Conservation (phyloP, 1,284 basidiomycete species). For the Austroboletus niveus region DNA sequence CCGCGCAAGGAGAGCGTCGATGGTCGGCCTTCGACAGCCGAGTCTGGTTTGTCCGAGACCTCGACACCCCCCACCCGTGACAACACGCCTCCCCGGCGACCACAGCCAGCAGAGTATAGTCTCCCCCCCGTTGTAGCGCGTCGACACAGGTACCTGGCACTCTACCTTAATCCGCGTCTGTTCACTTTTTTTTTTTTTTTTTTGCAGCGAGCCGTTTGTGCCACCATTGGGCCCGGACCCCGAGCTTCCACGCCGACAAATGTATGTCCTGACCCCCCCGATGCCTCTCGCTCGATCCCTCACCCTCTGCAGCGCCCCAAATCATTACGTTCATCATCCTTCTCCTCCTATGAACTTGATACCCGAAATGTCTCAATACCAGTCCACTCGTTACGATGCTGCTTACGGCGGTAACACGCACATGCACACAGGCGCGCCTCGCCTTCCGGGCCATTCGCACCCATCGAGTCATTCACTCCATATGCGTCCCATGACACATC, state of each 20-base stretch:
- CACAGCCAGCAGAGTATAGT: slow-evolving; percentile 45
- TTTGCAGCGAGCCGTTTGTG: slow-evolving; percentile 26
- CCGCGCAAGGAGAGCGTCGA: slow-evolving; percentile 49
- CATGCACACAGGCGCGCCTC: slow-evolving; percentile 23
- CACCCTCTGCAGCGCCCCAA: slow-evolving; percentile 26
- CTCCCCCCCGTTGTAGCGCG: slow-evolving; percentile 51
- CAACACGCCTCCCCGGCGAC: slow-evolving; percentile 52
- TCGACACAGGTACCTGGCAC: slow-evolving; percentile 48
- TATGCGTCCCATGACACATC: slow-evolving; percentile 43
- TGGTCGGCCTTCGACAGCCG: slow-evolving; percentile 59
- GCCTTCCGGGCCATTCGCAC: slow-evolving; percentile 39
- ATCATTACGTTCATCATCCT: slow-evolving; percentile 35
- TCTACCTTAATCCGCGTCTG: not conserved
- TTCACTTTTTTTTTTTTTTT: not conserved
- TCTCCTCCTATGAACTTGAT: slow-evolving; percentile 47
- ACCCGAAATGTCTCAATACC: slow-evolving; percentile 56
- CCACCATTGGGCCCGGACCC: slow-evolving; percentile 43
- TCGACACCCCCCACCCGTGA: slow-evolving; percentile 66
- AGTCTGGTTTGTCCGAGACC: slow-evolving; percentile 57
- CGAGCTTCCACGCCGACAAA: slow-evolving; percentile 45
- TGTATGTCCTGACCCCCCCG: slow-evolving; percentile 37
- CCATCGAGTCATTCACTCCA: slow-evolving; percentile 36
- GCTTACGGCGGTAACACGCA: slow-evolving; percentile 31
- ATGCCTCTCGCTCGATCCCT: slow-evolving; percentile 6
- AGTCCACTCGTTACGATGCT: slow-evolving; percentile 48